A percentile compares a stretch with the other conserved stretches of the same genome.
Conservation (phyloP, 2,329 filamentous ascomycete species). For the Sordariomycetes sp. region DNA sequence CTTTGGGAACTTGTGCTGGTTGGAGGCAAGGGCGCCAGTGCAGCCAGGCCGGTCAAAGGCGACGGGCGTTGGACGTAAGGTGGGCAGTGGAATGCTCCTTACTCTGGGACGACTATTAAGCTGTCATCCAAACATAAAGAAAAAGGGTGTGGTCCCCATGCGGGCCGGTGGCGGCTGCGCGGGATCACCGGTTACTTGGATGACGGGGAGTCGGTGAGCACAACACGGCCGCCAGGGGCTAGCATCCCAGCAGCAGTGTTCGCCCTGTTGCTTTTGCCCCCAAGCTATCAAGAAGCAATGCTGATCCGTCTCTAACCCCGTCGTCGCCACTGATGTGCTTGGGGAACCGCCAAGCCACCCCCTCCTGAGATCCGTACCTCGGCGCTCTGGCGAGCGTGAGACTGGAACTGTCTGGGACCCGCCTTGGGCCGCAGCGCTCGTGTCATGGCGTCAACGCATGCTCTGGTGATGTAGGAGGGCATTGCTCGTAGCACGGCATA, state of each 20-base stretch:
- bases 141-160: not conserved
- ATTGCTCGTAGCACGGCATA: not conserved
- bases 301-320: not conserved
- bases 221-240: not conserved
- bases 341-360: not conserved
- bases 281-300: not conserved
- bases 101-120: not conserved
- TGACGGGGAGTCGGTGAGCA: not conserved
- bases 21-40: not conserved
- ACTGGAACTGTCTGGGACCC: not conserved
- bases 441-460: not conserved
- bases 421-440: not conserved
- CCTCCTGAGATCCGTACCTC: not conserved
- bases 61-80: not conserved
- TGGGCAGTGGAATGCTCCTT: not conserved
- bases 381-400: not conserved
- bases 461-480: not conserved
- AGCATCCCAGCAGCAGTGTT: not conserved
- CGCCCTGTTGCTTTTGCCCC: not conserved
- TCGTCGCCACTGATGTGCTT: not conserved
- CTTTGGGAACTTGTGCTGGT: not conserved
- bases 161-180: not conserved
- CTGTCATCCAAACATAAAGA: not conserved
- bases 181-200: not conserved
- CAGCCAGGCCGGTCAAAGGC: not conserved